Evolutionary conservation across 2,329 filamentous ascomycete species (phyloP).

Genomic region (Nannizzia gypsea): DNA sequence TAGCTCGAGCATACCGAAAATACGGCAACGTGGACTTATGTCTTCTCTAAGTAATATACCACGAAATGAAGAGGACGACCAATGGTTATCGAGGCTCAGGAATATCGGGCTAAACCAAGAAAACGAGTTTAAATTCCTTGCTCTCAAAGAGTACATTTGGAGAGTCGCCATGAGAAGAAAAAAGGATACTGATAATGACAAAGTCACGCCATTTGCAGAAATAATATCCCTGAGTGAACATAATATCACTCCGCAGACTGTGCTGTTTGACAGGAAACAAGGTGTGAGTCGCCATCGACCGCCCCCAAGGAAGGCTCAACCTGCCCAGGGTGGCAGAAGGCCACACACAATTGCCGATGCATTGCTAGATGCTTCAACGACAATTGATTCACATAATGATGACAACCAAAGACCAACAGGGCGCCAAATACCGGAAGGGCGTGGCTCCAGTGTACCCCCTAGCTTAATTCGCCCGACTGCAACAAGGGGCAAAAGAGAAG

Average conservation of each 20-base stretch:
- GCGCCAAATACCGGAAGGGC: slow-evolving; percentile 31
- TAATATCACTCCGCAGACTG: slow-evolving; percentile 70
- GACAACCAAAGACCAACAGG: slow-evolving; percentile 34
- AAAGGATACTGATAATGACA: slow-evolving; percentile 28
- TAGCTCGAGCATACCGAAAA: slow-evolving; percentile 46
- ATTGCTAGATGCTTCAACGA: slow-evolving; percentile 79
- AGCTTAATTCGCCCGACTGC: slow-evolving; percentile 14
- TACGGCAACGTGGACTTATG: slow-evolving; percentile 35
- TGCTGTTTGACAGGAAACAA: slow-evolving; percentile 76
- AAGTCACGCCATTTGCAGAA: slow-evolving; percentile 44
- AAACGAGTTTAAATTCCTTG: slow-evolving; percentile 81
- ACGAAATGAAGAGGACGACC: slow-evolving; percentile 85
- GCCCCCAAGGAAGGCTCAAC: slow-evolving; percentile 19
- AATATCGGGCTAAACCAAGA: slow-evolving; percentile 71
- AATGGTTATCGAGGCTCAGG: slow-evolving; percentile 75
- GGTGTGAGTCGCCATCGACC: slow-evolving; percentile 31
- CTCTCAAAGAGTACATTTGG: slow-evolving; percentile 84
- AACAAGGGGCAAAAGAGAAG: not conserved
- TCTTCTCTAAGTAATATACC: slow-evolving; percentile 48
- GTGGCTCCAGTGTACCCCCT: slow-evolving; percentile 18
- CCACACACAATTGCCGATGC: slow-evolving; percentile 81
- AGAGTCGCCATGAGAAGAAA: slow-evolving; percentile 63
- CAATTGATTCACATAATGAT: slow-evolving; percentile 55
- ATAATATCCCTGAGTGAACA: slow-evolving; percentile 65
- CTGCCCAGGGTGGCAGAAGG: slow-evolving; percentile 28